phyloP scores from a whole-genome alignment of 306 rosid genomes.

The Pyrus communis region DNA sequence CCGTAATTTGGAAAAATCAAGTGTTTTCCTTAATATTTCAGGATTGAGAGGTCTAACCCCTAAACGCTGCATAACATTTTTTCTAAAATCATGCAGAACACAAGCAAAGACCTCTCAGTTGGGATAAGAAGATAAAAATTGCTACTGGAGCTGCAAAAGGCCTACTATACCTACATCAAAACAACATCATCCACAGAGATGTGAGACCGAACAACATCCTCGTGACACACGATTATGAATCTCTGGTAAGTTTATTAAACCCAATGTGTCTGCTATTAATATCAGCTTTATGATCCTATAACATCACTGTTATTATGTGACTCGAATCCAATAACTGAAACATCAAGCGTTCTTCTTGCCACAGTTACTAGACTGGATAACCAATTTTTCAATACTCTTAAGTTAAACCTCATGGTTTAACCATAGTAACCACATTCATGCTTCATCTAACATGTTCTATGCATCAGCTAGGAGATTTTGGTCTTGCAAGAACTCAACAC shows the following conservation, averaged over 20 bases:
- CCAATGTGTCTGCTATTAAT: neutral
- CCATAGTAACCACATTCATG: neutral
- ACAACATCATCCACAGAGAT: slow-evolving; percentile 77
- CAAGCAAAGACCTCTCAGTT: slow-evolving; percentile 38
- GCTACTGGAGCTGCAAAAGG: slow-evolving; percentile 79
- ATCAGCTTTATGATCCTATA: neutral
- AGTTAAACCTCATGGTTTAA: neutral
- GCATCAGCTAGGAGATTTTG: slow-evolving; percentile 78
- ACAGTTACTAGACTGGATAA: neutral
- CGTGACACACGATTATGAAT: slow-evolving; percentile 61
- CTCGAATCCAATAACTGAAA: neutral
- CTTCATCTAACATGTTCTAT: slow-evolving; percentile 19
- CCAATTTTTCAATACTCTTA: neutral
- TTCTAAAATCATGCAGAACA: slow-evolving; percentile 39
- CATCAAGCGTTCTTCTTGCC: neutral
- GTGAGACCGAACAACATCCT: slow-evolving; percentile 82
- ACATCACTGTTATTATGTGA: neutral
- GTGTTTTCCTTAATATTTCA: neutral
- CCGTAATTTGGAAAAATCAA: neutral
- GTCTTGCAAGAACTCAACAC: slow-evolving; percentile 63
- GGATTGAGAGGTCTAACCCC: neutral
- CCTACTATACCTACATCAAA: slow-evolving; percentile 59
- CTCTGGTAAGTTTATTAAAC: slow-evolving; percentile 45
- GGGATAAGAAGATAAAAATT: slow-evolving; percentile 68
- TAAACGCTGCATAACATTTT: neutral